Conservation (phyloP, 176 grass and related monocot genomes). For the Bothriochloa decipiens region DNA sequence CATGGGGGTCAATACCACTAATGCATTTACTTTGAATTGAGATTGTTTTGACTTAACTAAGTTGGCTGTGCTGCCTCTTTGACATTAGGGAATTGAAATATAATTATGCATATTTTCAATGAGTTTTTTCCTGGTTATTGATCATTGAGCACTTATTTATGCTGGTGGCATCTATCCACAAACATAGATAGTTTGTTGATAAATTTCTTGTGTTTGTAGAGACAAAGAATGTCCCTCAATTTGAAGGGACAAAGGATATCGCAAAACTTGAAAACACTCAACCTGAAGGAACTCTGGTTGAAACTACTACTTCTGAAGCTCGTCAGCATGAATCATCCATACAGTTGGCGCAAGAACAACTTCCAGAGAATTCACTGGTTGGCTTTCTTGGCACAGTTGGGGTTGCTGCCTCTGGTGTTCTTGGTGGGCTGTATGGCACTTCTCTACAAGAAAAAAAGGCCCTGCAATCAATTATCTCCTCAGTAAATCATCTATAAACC, state of each 20-base stretch:
- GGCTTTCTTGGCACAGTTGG: constrained; percentile 63
- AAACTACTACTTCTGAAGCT: constrained; percentile 31
- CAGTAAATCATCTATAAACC: constrained; percentile 76
- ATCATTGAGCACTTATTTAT: background rate
- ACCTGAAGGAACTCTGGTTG: constrained; percentile 32
- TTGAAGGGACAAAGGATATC: constrained; percentile 12
- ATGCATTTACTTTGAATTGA: constrained; percentile 32
- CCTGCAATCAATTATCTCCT: constrained; percentile 71
- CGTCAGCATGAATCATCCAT: constrained; percentile 28
- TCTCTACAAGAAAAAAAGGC: constrained; percentile 82
- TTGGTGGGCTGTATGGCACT: constrained; percentile 85
- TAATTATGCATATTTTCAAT: background rate
- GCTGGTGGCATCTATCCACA: background rate
- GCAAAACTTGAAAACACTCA: constrained; percentile 9
- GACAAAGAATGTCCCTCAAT: constrained; percentile 18
- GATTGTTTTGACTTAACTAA: constrained; percentile 24
- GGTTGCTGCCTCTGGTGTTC: constrained; percentile 74
- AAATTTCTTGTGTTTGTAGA: constrained; percentile 46
- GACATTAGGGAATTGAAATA: constrained; percentile 11
- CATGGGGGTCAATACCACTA: background rate
- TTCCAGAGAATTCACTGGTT: constrained; percentile 61
- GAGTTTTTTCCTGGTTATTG: background rate
- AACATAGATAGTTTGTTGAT: constrained; percentile 29
- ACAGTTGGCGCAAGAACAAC: constrained; percentile 49
- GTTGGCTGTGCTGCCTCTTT: constrained; percentile 17